Base-by-base conservation (phyloP, 2,329 filamentous ascomycete genomes). In the Saccharata proteae region DNA sequence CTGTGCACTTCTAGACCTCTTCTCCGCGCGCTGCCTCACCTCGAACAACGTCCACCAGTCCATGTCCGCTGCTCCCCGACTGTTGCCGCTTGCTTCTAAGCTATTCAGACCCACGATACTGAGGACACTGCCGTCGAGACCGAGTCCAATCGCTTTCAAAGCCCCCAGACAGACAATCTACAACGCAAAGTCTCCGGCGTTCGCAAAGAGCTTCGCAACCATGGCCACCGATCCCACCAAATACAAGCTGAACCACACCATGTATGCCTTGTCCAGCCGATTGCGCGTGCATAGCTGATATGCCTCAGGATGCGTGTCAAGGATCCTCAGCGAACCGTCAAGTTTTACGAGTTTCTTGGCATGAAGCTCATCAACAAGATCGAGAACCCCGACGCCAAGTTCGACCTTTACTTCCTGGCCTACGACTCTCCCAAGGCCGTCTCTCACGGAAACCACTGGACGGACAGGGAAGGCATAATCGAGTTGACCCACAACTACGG, bases 331-430 rank as follows among this genome's bases (percentile, higher is more conserved):
- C 73, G 68, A 21, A 51, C 52, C 71, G 75, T 96, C 58, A 80
- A 88, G 44, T 98, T 93, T 61, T 98, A 96, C 59, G 78, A 93
- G 53, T 81, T 84, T 56, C 71, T 98, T 12, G 90, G 90, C 46
- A 76, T 96, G 71, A 85, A 69, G 51, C 60, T 85, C 40, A 71
- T 96, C 56, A 75, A 82, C 49, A 81, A 86, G 60, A 67, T 90
- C 27, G 65, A 79, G 40, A 81, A 84, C 50, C 80, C 86, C 10
- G 85, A 93, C 38, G 74, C 74, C 57, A 93, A 92, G 52, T 96
- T 96, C 57, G 83, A 90, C 48, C 74, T 94, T 16, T 96, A 96
- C 67, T 96, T 96, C 62, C 69, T 98, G 38, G 85, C 78, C 37
- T 96, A 92, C 61, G 79, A 93, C 52, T 71, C 74, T 18, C 73